A percentile compares a stretch with the other conserved stretches of the same genome.
These are phyloP conservation scores for Wolfiporia cocos DNA, from an alignment of 1,284 basidiomycete genomes.

Conservation along the genomic window DNA sequence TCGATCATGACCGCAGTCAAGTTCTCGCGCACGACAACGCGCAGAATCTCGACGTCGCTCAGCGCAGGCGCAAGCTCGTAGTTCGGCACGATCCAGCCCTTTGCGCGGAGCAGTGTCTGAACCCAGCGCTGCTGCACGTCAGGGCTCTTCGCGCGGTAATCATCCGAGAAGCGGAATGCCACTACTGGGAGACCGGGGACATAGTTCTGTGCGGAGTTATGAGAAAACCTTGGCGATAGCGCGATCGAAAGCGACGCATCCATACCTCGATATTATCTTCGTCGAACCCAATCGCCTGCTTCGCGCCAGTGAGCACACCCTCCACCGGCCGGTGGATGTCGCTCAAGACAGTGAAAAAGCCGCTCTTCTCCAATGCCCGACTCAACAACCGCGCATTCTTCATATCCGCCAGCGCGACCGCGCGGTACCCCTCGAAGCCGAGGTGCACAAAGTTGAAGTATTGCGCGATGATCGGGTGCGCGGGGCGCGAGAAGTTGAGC, in stretches of 20 bases:
- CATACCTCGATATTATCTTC: conserved; percentile 53
- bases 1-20: conserved; percentile 62
- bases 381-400: conserved; percentile 84
- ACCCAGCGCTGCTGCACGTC: conserved; percentile 86
- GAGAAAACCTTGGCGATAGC: too few species aligned
- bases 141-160: conserved; percentile 65
- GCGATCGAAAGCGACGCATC: neutral
- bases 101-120: conserved; percentile 71
- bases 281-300: conserved; percentile 32
- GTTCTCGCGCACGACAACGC: conserved; percentile 82
- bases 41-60: conserved; percentile 71
- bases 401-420: conserved; percentile 71
- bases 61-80: conserved; percentile 75
- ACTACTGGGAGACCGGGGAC: conserved; percentile 85
- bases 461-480: conserved; percentile 86
- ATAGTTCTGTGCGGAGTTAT: conserved; percentile 55
- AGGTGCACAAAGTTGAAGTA: conserved; percentile 90
- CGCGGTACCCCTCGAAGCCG: conserved; percentile 78
- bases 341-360: conserved; percentile 71
- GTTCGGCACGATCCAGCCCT: conserved; percentile 88
- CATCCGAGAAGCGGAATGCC: conserved; percentile 84
- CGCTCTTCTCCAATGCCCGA: conserved; percentile 78
- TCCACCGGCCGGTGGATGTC: conserved; percentile 53
- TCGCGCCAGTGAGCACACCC: conserved; percentile 28
- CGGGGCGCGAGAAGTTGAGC: conserved; percentile 91